A percentile compares a stretch with the other conserved stretches of the same genome.
These are phyloP conservation scores for Bacidia rubella DNA, from an alignment of 495 filamentous ascomycete genomes.

Conservation along the genomic window DNA sequence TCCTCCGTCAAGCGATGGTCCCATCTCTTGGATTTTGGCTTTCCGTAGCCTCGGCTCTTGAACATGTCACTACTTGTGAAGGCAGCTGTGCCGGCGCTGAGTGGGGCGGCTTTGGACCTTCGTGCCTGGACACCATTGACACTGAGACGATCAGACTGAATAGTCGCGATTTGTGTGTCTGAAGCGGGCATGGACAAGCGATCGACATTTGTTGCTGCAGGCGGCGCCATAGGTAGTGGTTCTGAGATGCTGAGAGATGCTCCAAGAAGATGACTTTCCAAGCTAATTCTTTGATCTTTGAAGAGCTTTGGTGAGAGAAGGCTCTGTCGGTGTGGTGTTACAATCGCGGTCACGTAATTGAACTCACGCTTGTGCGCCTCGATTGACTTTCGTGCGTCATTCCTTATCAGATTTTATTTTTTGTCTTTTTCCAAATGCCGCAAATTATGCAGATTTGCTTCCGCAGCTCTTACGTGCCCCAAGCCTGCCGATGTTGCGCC, in stretches of 20 bases:
- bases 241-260: background rate
- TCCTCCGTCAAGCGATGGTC: constrained; percentile 54
- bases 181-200: constrained; percentile 13
- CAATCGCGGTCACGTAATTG: too few relatives aligned
- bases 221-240: constrained; percentile 18
- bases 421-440: background rate
- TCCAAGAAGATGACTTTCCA: background rate
- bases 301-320: too few relatives aligned
- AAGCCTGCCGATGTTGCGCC: too few relatives aligned
- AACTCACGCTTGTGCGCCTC: too few relatives aligned
- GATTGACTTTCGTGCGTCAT: background rate
- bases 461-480: too few relatives aligned
- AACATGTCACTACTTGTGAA: constrained; percentile 69
- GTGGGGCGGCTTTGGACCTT: constrained; percentile 50
- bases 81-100: constrained; percentile 66
- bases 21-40: constrained; percentile 71
- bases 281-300: background rate
- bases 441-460: background rate
- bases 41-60: constrained; percentile 54
- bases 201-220: constrained; percentile 13
- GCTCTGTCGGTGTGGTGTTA: too few relatives aligned
- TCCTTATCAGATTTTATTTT: background rate
- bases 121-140: constrained; percentile 54
- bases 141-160: constrained; percentile 48
- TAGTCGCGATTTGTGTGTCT: constrained; percentile 25